Evolutionary conservation across 306 rosid genomes (phyloP).

Genomic region (Lathyrus aphaca): DNA sequence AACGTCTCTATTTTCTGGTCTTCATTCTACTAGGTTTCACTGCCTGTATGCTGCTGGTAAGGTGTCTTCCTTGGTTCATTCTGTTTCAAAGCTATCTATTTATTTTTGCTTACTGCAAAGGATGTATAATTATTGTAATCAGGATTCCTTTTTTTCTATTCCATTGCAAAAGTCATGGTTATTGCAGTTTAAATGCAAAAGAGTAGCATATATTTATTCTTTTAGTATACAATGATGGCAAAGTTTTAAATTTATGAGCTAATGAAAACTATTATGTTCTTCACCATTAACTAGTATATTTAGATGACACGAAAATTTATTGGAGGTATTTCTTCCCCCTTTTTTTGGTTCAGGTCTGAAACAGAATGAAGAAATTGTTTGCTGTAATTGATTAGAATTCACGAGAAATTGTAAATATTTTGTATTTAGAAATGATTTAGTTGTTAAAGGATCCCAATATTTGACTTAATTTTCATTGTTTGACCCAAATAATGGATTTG

Average conservation of each 20-base stretch:
- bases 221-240: not conserved
- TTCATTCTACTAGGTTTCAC: conserved; percentile 35
- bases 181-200: conserved; percentile 10
- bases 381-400: not conserved
- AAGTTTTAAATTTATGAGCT: conserved; percentile 14
- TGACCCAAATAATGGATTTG: conserved; percentile 1
- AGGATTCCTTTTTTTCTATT: conserved; percentile 24
- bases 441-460: not conserved
- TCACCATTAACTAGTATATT: not conserved
- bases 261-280: not conserved
- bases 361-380: conserved; percentile 4
- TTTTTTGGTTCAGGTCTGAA: conserved; percentile 13
- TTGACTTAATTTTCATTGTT: not conserved
- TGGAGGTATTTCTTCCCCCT: not conserved
- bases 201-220: not conserved
- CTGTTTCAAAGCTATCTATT: conserved; percentile 38
- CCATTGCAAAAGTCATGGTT: conserved; percentile 4
- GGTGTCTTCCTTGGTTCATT: conserved; percentile 12
- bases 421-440: not conserved
- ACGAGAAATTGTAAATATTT: conserved; percentile 11
- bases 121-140: conserved; percentile 27
- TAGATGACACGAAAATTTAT: not conserved
- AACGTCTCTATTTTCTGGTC: conserved; percentile 29
- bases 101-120: conserved; percentile 1
- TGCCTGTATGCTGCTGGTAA: conserved; percentile 34